These are phyloP conservation scores for Populus tremula DNA, from an alignment of 345 rosid genomes.

Conservation along the genomic window DNA sequence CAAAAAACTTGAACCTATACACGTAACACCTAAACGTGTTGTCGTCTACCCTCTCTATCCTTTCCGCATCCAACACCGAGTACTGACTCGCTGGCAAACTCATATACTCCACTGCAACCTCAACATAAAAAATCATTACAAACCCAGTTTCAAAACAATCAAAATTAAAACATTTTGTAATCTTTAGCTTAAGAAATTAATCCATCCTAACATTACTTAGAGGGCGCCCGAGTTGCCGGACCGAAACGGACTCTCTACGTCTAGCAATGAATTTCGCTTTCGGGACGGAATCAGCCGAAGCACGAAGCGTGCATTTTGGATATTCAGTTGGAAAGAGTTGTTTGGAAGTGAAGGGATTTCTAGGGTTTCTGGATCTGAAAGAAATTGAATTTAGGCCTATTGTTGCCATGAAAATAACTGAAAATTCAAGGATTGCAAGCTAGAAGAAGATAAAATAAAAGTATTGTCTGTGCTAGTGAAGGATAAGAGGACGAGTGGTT, in stretches of 20 bases:
- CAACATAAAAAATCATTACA: background rate
- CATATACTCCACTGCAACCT: constrained; percentile 75
- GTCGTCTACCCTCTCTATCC: constrained; percentile 90
- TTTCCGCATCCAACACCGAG: constrained; percentile 97
- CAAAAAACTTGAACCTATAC: constrained; percentile 75
- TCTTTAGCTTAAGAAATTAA: background rate
- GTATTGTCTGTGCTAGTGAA: background rate
- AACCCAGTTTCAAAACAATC: background rate
- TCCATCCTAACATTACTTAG: constrained; percentile 52
- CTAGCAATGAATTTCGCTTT: constrained; percentile 81
- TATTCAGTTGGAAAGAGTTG: constrained; percentile 9
- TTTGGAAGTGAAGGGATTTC: constrained; percentile 13
- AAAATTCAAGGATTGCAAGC: background rate
- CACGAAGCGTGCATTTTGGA: constrained; percentile 36
- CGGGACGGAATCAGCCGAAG: constrained; percentile 44
- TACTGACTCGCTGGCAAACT: constrained; percentile 96
- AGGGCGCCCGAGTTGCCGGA: constrained; percentile 73
- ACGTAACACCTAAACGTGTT: constrained; percentile 83
- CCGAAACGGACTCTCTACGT: constrained; percentile 67
- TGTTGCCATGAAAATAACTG: constrained; percentile 21
- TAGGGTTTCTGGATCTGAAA: constrained; percentile 24
- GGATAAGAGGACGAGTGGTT: constrained; percentile 5
- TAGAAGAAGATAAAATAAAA: too few species aligned
- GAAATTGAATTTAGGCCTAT: constrained; percentile 27
- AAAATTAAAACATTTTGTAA: background rate